Conservation (phyloP, 208 protist species). For the Leishmania guyanensis region DNA sequence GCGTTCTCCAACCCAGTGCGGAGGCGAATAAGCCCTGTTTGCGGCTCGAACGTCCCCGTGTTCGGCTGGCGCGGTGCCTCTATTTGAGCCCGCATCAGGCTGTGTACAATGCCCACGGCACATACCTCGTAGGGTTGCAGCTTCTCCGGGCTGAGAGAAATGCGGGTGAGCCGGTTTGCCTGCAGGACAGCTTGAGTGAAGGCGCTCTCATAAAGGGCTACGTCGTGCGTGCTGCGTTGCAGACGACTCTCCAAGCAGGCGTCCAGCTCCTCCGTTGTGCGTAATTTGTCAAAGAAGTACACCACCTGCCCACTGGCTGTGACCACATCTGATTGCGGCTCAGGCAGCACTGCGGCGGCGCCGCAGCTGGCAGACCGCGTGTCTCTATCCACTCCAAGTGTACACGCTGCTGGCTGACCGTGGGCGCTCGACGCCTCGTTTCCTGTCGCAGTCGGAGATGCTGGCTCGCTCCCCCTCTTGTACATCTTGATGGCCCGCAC, state of each 20-base stretch:
- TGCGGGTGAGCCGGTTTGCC: conserved; percentile 73
- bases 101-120: conserved; percentile 85
- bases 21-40: conserved; percentile 86
- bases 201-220: conserved; percentile 69
- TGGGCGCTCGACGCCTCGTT: background rate
- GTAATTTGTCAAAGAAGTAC: conserved; percentile 88
- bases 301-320: conserved; percentile 56
- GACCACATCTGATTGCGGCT: conserved; percentile 40
- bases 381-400: background rate
- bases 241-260: conserved; percentile 72
- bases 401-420: background rate
- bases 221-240: conserved; percentile 60
- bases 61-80: conserved; percentile 83
- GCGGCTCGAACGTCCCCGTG: conserved; percentile 69
- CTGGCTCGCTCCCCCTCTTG: conserved; percentile 19
- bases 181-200: conserved; percentile 73
- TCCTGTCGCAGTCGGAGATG: background rate
- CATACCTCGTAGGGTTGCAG: conserved; percentile 77
- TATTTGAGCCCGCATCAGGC: conserved; percentile 83
- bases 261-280: conserved; percentile 69
- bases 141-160: conserved; percentile 68
- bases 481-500: conserved; percentile 22
- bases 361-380: too few relatives aligned
- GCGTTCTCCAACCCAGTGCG: conserved; percentile 84
- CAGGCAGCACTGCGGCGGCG: conserved; percentile 4